These are phyloP conservation scores for Colletotrichum paranaense DNA, from an alignment of 2,329 filamentous ascomycete genomes.

Conservation along the genomic window DNA sequence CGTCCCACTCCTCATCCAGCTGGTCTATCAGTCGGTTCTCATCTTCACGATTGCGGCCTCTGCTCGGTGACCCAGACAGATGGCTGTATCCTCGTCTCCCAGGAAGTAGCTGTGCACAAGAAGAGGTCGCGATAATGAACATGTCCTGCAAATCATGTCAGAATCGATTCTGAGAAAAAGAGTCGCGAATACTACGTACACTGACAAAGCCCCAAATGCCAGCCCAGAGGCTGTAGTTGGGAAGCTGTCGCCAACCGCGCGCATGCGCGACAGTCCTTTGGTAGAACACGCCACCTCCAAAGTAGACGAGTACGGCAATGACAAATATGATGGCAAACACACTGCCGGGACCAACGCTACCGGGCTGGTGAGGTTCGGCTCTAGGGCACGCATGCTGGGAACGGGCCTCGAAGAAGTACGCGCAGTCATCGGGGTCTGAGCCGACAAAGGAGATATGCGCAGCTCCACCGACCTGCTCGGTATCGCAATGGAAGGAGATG, in stretches of 20 bases:
- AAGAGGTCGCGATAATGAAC: slow-evolving; percentile 75
- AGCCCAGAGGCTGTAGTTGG: slow-evolving; percentile 94
- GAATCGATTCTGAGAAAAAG: slow-evolving; percentile 37
- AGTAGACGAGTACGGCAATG: slow-evolving; percentile 84
- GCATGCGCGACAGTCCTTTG: slow-evolving; percentile 95
- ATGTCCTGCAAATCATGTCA: slow-evolving; percentile 61
- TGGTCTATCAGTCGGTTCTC: slow-evolving; percentile 97
- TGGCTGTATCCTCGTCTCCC: slow-evolving; percentile 75
- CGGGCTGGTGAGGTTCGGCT: slow-evolving; percentile 76
- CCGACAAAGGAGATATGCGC: slow-evolving; percentile 87
- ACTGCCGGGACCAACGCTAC: slow-evolving; percentile 77
- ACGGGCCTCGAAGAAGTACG: slow-evolving; percentile 95
- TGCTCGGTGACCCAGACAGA: slow-evolving; percentile 65
- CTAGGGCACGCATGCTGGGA: slow-evolving; percentile 82
- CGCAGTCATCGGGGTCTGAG: slow-evolving; percentile 85
- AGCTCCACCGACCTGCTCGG: slow-evolving; percentile 75
- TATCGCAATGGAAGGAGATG: slow-evolving; percentile 94
- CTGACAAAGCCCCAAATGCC: slow-evolving; percentile 86
- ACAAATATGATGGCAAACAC: slow-evolving; percentile 89
- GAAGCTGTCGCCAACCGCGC: slow-evolving; percentile 92
- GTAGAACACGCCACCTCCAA: slow-evolving; percentile 94
- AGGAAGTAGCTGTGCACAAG: slow-evolving; percentile 75
- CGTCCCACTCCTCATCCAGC: slow-evolving; percentile 97
- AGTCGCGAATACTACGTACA: slow-evolving; percentile 59
- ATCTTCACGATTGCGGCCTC: slow-evolving; percentile 72